Evolutionary conservation across 768 basidiomycete species (phyloP), one percentile per base, ranked within the genome.

Genomic region (Leccinum arenicola): DNA sequence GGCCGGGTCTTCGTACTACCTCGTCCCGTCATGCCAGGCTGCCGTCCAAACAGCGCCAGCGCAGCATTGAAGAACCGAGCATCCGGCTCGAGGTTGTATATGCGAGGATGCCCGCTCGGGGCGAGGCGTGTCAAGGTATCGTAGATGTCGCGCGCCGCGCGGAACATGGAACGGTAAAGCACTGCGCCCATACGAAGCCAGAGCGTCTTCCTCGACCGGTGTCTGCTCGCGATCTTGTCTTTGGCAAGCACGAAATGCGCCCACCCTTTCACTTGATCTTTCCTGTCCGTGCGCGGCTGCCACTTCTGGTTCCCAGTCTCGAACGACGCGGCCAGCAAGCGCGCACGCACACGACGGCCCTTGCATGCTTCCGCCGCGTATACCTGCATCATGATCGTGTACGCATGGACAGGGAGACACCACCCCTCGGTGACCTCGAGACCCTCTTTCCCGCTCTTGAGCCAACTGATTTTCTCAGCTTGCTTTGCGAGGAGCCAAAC

Each of bases 361-460:
- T 68, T 70, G 48, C 66, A 70, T n/a, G 77, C 78, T 67, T 83
- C 80, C 4, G 68, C 64, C 1, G 75, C 79, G 61, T 88, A 91
- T 33, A 82, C 74, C 50, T 84, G 78, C 57, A 93, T 68, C 84
- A 92, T 89, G 52, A 82, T 73, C 2, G 88, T 92, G 68, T 90
- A 93, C 1, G 87, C 84, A 9, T 85, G 77, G 3, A 85, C 73
- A 8, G 85, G 82, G 19, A 93, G 72, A 55, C 77, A 77, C 91
- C 91, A 94, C 0, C 87, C 84, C 49, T 74, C 57, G 29, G 53
- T 57, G 21, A 61, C 49, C 23, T 72, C 61, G 17, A 64, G 64
- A 15, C 68, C 61, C 9, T 64, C 62, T 19, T 63, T 60, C 7
- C 69, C 66, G 9, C 19, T n/a, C 33, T 33, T 62, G 1, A 65